These are phyloP conservation scores for Xylaria cubensis DNA, from an alignment of 495 filamentous ascomycete species.

Conservation along the genomic window DNA sequence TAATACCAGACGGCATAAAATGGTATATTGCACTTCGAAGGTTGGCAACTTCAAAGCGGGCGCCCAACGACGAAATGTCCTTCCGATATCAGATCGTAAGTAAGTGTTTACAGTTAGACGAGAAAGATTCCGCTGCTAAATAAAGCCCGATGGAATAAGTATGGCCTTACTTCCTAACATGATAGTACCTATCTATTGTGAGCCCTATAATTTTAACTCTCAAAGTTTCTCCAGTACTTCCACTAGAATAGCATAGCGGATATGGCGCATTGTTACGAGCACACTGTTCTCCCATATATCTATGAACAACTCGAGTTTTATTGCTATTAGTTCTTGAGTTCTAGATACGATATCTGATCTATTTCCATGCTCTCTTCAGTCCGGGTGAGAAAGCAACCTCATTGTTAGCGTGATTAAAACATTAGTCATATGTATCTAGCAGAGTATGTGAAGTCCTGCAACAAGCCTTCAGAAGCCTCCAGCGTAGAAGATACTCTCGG, in stretches of 20 bases:
- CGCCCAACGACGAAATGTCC: neutral
- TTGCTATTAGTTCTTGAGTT: neutral
- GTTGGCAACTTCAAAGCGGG: neutral
- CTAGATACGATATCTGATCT: neutral
- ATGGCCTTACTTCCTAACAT: too few species aligned
- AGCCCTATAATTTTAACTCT: too few species aligned
- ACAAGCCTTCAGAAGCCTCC: neutral
- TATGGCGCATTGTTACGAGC: neutral
- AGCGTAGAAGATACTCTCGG: too few species aligned
- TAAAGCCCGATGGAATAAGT: neutral
- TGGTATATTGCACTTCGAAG: constrained; percentile 11
- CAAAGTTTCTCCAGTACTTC: too few species aligned
- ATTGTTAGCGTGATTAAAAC: neutral
- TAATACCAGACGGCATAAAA: neutral
- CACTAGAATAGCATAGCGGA: too few species aligned
- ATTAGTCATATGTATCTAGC: neutral
- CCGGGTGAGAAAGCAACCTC: neutral
- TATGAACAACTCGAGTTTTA: neutral
- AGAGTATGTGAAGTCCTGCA: neutral
- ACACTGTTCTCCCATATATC: neutral
- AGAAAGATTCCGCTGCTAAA: neutral
- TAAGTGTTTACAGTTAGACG: neutral
- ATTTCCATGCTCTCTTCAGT: neutral
- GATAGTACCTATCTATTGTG: too few species aligned
- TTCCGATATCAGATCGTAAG: neutral